Evolutionary conservation across 768 basidiomycete genomes (phyloP).

Genomic region (Trametes gibbosa): DNA sequence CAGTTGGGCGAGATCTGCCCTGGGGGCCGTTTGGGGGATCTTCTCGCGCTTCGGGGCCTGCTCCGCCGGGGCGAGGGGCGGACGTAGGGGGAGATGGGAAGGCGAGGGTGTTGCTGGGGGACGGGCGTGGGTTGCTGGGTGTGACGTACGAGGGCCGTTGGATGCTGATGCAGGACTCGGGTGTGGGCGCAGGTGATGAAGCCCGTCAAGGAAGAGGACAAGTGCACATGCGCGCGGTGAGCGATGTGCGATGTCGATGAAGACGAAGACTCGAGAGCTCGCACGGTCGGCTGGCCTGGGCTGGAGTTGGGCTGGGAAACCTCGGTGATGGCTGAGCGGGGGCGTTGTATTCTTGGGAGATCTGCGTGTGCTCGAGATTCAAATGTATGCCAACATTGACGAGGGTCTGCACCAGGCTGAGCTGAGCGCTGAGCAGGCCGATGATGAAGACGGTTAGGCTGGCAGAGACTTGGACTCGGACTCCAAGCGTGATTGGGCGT

Average conservation of each 20-base stretch:
- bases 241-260: not conserved
- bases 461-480: not conserved
- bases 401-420: no score
- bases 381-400: no score
- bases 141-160: conserved; percentile 24
- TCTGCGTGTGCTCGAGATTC: not conserved
- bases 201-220: conserved; percentile 48
- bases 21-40: not conserved
- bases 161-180: conserved; percentile 8
- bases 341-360: conserved; percentile 9
- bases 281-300: no score
- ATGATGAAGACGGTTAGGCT: not conserved
- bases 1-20: conserved; percentile 3
- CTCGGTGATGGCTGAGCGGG: conserved; percentile 12
- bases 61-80: not conserved
- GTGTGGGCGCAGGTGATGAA: conserved; percentile 43
- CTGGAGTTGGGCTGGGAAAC: conserved; percentile 16
- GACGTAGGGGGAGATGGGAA: not conserved
- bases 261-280: no score
- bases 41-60: not conserved
- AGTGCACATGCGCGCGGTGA: conserved; percentile 41
- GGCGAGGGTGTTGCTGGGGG: not conserved
- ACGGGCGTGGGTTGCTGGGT: conserved; percentile 20
- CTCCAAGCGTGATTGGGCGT: conserved; percentile 17
- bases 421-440: no score